A percentile compares a stretch with the other conserved stretches of the same genome.
Evolutionary conservation across 805 yeast species (phyloP).

Genomic region (Zygotorulaspora florentina): DNA sequence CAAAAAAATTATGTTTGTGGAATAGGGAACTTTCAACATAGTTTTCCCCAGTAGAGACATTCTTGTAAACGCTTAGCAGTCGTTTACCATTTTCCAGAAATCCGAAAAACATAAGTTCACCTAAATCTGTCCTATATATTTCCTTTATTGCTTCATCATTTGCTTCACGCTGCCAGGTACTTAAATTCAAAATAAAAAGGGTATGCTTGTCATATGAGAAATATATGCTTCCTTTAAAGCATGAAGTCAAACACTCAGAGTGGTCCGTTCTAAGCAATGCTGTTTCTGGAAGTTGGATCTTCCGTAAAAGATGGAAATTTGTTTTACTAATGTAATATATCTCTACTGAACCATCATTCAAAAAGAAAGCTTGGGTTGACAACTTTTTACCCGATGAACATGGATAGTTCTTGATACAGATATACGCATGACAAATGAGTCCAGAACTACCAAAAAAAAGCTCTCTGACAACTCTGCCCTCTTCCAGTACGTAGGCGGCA

Average conservation of each 20-base stretch:
- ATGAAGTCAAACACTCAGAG: not conserved
- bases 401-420: not conserved
- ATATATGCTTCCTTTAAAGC: not conserved
- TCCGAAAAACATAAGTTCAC: slow-evolving; percentile 1
- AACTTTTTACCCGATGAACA: not conserved
- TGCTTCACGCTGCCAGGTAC: not conserved
- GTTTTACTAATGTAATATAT: not conserved
- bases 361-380: slow-evolving; percentile 6
- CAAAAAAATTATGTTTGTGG: not conserved
- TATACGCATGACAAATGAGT: slow-evolving; percentile 1
- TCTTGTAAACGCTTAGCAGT: slow-evolving; percentile 6
- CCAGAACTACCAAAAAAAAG: not conserved
- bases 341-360: slow-evolving; percentile 2
- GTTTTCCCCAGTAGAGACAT: slow-evolving; percentile 2
- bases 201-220: not conserved
- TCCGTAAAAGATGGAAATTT: not conserved
- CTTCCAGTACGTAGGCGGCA: slow-evolving; percentile 3
- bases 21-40: slow-evolving; percentile 1
- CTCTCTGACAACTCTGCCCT: not conserved
- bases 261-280: not conserved
- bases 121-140: not conserved
- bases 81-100: not conserved
- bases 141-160: not conserved
- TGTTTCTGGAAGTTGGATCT: not conserved
- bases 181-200: slow-evolving; percentile 1